These are phyloP conservation scores for Parastagonospora nodorum DNA, from an alignment of 2,329 filamentous ascomycete genomes.

Conservation along the genomic window DNA sequence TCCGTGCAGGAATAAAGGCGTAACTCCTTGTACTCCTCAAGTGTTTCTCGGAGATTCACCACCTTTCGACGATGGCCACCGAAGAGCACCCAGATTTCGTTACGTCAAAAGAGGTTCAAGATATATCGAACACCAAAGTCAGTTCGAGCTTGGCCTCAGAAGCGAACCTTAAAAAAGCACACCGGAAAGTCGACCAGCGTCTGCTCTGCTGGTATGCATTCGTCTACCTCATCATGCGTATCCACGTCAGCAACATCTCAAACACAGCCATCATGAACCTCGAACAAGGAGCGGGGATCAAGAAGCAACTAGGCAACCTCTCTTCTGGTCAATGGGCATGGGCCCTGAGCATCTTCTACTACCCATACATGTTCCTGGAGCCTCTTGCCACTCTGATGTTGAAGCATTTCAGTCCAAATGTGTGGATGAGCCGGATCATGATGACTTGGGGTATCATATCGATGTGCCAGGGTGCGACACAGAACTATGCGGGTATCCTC, in stretches of 20 bases:
- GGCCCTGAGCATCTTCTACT: conserved; percentile 42
- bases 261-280: conserved; percentile 45
- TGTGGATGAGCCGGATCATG: conserved; percentile 32
- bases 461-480: conserved; percentile 53
- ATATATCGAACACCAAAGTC: conserved; percentile 11
- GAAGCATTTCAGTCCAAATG: conserved; percentile 24
- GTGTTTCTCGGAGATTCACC: not conserved
- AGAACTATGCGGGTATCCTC: conserved; percentile 51
- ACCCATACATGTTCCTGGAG: conserved; percentile 42
- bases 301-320: conserved; percentile 38
- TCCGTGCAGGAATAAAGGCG: not conserved
- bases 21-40: not conserved
- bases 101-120: conserved; percentile 7
- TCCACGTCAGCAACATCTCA: conserved; percentile 39
- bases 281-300: conserved; percentile 39
- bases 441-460: conserved; percentile 36
- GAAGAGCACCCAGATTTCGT: conserved; percentile 7
- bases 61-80: conserved; percentile 5
- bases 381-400: conserved; percentile 27
- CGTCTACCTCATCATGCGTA: conserved; percentile 38
- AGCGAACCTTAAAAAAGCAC: conserved; percentile 17
- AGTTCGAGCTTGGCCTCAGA: conserved; percentile 7
- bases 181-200: conserved; percentile 41
- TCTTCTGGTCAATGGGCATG: conserved; percentile 40
- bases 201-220: conserved; percentile 41